A percentile compares a stretch with the other conserved stretches of the same genome.
Evolutionary conservation across 2,329 filamentous ascomycete species (phyloP).

Genomic region (Zymoseptoria pseudotritici): DNA sequence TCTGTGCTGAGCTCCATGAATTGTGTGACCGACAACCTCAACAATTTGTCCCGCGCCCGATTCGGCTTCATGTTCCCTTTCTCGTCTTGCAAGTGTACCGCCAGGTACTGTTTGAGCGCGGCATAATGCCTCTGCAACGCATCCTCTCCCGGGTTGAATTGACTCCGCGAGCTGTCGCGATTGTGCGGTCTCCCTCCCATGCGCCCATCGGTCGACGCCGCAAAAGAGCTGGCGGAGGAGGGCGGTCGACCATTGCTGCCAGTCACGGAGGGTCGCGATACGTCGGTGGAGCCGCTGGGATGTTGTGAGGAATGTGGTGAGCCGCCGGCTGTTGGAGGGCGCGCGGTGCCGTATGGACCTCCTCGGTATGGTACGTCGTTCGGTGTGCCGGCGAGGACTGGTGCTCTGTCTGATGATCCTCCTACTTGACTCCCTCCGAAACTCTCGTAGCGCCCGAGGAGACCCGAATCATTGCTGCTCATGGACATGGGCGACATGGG

Average conservation of each 20-base stretch:
- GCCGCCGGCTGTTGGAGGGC: conserved; percentile 14
- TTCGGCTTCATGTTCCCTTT: conserved; percentile 68
- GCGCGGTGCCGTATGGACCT: conserved; percentile 26
- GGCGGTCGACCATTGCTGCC: conserved; percentile 48
- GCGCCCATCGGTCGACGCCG: conserved; percentile 73
- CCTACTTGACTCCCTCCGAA: neutral
- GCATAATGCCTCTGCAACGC: conserved; percentile 74
- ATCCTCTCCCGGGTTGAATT: conserved; percentile 49
- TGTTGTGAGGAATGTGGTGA: conserved; percentile 33
- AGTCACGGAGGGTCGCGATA: conserved; percentile 47
- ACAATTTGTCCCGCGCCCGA: conserved; percentile 86
- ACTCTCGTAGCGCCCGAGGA: conserved; percentile 21
- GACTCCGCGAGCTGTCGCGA: conserved; percentile 48
- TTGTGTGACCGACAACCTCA: conserved; percentile 81
- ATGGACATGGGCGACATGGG: conserved; percentile 68
- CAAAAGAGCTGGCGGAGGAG: conserved; percentile 83
- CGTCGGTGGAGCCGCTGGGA: conserved; percentile 33
- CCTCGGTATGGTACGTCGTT: conserved; percentile 21
- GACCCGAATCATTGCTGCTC: conserved; percentile 63
- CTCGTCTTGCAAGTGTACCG: conserved; percentile 63
- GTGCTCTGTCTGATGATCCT: neutral
- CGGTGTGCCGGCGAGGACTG: conserved; percentile 12
- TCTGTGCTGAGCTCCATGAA: conserved; percentile 97
- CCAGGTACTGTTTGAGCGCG: conserved; percentile 69
- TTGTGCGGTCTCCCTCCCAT: conserved; percentile 17